Conservation (phyloP, 257 asterid species). For the Primulina eburnea region DNA sequence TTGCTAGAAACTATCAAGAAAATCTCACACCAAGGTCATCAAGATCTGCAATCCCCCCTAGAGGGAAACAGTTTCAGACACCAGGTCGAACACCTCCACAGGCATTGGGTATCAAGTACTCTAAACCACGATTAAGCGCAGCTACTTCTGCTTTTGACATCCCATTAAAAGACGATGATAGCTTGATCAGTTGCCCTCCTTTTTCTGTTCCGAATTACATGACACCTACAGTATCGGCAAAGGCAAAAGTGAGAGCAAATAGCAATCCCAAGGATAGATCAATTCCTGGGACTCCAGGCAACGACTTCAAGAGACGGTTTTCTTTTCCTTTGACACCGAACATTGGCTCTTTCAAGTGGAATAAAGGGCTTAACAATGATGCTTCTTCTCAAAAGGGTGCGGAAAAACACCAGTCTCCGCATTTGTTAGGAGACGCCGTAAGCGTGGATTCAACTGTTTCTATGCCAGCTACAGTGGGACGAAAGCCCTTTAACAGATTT, state of each 20-base stretch:
- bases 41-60: constrained; percentile 55
- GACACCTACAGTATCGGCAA: constrained; percentile 85
- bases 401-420: constrained; percentile 50
- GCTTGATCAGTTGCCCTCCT: constrained; percentile 90
- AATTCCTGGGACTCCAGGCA: constrained; percentile 55
- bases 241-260: constrained; percentile 64
- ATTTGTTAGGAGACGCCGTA: constrained; percentile 44
- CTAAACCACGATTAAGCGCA: constrained; percentile 46
- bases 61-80: constrained; percentile 56
- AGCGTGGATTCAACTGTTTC: constrained; percentile 72
- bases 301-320: constrained; percentile 69
- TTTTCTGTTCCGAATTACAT: constrained; percentile 82
- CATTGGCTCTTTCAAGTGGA: constrained; percentile 65
- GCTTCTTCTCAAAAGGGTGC: constrained; percentile 41
- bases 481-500: constrained; percentile 87
- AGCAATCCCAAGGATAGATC: constrained; percentile 80
- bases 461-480: constrained; percentile 72
- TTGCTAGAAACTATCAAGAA: constrained; percentile 41
- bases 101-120: constrained; percentile 30
- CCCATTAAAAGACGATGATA: constrained; percentile 72
- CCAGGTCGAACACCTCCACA: constrained; percentile 59
- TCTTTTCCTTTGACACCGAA: constrained; percentile 83
- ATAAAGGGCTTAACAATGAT: constrained; percentile 59
- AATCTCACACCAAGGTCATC: constrained; percentile 71
- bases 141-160: constrained; percentile 39